Conservation (phyloP, 2,329 filamentous ascomycete genomes). For the Alternaria dauci region DNA sequence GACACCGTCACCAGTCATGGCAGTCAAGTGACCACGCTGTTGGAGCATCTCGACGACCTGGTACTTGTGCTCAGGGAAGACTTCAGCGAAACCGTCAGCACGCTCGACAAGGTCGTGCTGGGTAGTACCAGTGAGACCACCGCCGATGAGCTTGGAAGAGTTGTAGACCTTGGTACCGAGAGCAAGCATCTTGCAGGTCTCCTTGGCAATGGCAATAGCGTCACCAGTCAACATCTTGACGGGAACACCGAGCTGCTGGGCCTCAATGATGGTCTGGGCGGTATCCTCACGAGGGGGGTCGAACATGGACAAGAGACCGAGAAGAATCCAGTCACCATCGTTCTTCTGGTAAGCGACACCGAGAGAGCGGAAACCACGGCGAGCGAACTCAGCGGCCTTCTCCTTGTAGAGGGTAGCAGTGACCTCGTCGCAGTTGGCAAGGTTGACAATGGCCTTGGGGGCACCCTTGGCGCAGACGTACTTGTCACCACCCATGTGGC, state of each 20-base stretch:
- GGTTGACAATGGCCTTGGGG: constrained; percentile 75
- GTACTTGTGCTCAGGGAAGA: constrained; percentile 80
- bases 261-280: constrained; percentile 79
- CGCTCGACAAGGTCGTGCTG: constrained; percentile 80
- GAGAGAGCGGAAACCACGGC: constrained; percentile 81
- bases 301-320: constrained; percentile 82
- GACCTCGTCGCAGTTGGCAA: constrained; percentile 72
- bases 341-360: constrained; percentile 82
- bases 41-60: constrained; percentile 79
- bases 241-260: constrained; percentile 76
- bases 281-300: constrained; percentile 81
- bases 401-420: constrained; percentile 72
- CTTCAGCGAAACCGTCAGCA: constrained; percentile 76
- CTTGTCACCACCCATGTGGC: constrained; percentile 72
- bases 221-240: constrained; percentile 87
- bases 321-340: constrained; percentile 75
- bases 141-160: constrained; percentile 78
- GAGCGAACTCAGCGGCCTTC: constrained; percentile 78
- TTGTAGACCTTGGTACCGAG: constrained; percentile 84
- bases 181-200: constrained; percentile 83
- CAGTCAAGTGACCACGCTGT: constrained; percentile 75
- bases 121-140: constrained; percentile 75
- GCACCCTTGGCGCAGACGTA: constrained; percentile 81
- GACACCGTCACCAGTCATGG: constrained; percentile 79
- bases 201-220: constrained; percentile 80